Percentiles rank a stretch among this genome's conserved stretches.
These are phyloP conservation scores for Silene vulgaris DNA, from an alignment of 179 eudicot species.

Conservation along the genomic window DNA sequence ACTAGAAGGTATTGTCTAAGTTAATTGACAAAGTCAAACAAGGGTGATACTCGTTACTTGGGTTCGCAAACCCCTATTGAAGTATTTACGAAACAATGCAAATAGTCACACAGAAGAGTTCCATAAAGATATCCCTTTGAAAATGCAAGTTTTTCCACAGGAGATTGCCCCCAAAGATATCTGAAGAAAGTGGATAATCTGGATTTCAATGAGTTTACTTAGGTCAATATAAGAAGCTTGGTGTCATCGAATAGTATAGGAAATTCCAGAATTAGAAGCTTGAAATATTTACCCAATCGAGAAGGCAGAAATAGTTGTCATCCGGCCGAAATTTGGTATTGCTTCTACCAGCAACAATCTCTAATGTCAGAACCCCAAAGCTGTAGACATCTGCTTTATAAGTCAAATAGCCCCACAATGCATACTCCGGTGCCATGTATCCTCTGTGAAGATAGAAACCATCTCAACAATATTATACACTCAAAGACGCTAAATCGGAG, in stretches of 20 bases:
- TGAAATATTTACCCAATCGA: constrained; percentile 36
- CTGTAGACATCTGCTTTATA: constrained; percentile 49
- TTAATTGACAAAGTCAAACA: too few species aligned
- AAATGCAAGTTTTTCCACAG: too few species aligned
- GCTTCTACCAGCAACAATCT: constrained; percentile 40
- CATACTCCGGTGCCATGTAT: constrained; percentile 54
- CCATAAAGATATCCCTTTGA: too few species aligned
- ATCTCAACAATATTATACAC: constrained; percentile 7
- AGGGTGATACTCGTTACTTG: too few species aligned
- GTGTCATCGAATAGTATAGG: neutral
- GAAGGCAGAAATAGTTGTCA: constrained; percentile 41
- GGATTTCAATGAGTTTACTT: too few species aligned
- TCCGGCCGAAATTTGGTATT: constrained; percentile 37
- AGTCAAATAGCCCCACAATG: constrained; percentile 45
- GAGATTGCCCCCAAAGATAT: too few species aligned
- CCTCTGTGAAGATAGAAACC: constrained; percentile 33
- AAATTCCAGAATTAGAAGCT: neutral
- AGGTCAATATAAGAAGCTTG: neutral
- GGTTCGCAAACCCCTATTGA: too few species aligned
- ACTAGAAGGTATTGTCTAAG: too few species aligned
- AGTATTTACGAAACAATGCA: too few species aligned
- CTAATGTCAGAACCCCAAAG: constrained; percentile 44
- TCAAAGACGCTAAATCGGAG: neutral
- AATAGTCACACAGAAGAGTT: too few species aligned
- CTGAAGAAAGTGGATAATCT: too few species aligned